Percentiles rank a stretch among this genome's conserved stretches.
phyloP scores from a whole-genome alignment of 116 monocot species.

The Cymodocea nodosa region DNA sequence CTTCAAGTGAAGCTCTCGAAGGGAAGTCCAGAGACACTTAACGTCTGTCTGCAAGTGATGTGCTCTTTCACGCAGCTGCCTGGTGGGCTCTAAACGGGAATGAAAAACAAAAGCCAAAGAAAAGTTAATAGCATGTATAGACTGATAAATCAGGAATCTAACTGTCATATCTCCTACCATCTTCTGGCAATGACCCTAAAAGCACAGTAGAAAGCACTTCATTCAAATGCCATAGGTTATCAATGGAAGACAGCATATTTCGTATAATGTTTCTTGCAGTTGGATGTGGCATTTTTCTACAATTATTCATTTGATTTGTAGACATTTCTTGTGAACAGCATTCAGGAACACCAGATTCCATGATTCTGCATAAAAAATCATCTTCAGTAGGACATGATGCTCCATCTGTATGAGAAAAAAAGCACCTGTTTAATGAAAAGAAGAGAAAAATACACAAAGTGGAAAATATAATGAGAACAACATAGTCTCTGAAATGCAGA shows the following conservation, averaged over 20 bases:
- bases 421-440: conserved; percentile 1
- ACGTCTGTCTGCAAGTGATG: conserved; percentile 24
- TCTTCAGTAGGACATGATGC: conserved; percentile 19
- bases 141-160: not conserved
- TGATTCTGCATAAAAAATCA: conserved; percentile 46
- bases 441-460: not conserved
- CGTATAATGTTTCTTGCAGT: conserved; percentile 21
- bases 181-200: conserved; percentile 19
- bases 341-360: conserved; percentile 66
- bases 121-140: not conserved
- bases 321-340: conserved; percentile 24
- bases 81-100: conserved; percentile 11
- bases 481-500: not conserved
- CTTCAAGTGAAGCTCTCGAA: conserved; percentile 54
- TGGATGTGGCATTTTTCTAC: conserved; percentile 7
- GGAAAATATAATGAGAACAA: not conserved
- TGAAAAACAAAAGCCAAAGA: not conserved
- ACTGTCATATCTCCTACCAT: conserved; percentile 28
- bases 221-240: conserved; percentile 37
- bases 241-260: conserved; percentile 30
- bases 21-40: conserved; percentile 21
- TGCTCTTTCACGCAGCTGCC: conserved; percentile 22
- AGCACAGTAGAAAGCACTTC: conserved; percentile 16
- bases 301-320: conserved; percentile 15
- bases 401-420: conserved; percentile 36